phyloP scores from a whole-genome alignment of 1,284 basidiomycete genomes.

The Cryptococcus jaspeensis region DNA sequence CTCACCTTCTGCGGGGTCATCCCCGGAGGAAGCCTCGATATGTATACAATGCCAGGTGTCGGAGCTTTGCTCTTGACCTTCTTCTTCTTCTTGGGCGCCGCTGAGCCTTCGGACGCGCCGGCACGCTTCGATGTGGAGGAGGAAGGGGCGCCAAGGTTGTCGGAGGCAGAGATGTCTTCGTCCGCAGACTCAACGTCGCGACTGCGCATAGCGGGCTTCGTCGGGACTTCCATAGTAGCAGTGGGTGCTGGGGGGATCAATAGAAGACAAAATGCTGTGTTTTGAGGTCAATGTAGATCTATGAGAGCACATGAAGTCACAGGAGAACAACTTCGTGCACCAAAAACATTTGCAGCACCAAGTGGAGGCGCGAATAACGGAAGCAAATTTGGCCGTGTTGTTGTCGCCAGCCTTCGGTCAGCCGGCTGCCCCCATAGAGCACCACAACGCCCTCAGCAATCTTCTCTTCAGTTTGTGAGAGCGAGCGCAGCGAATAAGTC shows the following conservation, averaged over 20 bases:
- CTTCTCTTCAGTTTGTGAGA: too few relatives aligned
- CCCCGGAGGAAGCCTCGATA: slow-evolving; percentile 95
- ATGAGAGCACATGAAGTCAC: too few relatives aligned
- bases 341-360: too few relatives aligned
- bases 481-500: too few relatives aligned
- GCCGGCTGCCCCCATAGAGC: too few relatives aligned
- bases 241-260: neutral
- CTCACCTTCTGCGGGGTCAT: slow-evolving; percentile 97
- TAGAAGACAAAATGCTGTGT: too few relatives aligned
- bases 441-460: too few relatives aligned
- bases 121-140: slow-evolving; percentile 1
- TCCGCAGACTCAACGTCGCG: neutral
- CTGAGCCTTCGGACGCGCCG: neutral
- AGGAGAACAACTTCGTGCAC: too few relatives aligned
- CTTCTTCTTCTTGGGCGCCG: slow-evolving; percentile 18
- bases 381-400: too few relatives aligned
- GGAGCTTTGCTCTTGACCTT: slow-evolving; percentile 31
- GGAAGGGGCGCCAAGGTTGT: neutral
- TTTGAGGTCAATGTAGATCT: too few relatives aligned
- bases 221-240: neutral
- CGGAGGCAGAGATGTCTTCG: neutral
- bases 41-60: slow-evolving; percentile 79
- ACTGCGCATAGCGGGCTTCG: neutral
- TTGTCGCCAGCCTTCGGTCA: too few relatives aligned
- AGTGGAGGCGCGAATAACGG: too few relatives aligned